phyloP scores from a whole-genome alignment of 768 basidiomycete genomes.

The Amanita exitialis region DNA sequence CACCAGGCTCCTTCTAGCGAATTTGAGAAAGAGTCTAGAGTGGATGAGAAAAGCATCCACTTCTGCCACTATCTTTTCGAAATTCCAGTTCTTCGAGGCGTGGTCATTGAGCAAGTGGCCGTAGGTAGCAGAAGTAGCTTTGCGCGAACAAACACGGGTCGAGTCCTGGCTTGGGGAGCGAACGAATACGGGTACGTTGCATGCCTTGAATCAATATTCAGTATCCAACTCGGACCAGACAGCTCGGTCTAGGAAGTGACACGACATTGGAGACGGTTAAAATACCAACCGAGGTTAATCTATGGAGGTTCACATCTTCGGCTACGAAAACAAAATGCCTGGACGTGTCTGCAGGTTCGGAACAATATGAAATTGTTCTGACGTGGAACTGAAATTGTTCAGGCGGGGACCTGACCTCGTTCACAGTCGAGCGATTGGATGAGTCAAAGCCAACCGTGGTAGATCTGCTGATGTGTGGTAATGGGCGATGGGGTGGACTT shows the following conservation, averaged over 20 bases:
- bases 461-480: constrained; percentile 66
- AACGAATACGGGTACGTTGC: constrained; percentile 69
- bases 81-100: constrained; percentile 58
- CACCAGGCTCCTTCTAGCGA: constrained; percentile 20
- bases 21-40: constrained; percentile 20
- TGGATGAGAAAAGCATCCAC: constrained; percentile 35
- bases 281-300: constrained; percentile 79
- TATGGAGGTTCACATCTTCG: constrained; percentile 45
- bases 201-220: background rate
- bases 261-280: constrained; percentile 57
- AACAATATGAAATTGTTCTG: background rate
- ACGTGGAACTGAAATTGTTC: background rate
- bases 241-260: constrained; percentile 68
- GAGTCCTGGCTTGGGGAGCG: constrained; percentile 83
- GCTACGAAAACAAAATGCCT: constrained; percentile 51
- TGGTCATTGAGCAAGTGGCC: constrained; percentile 58
- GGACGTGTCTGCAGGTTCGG: constrained; percentile 52
- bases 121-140: constrained; percentile 70
- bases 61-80: constrained; percentile 70
- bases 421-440: constrained; percentile 50
- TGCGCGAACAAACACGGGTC: constrained; percentile 52
- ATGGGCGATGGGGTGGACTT: constrained; percentile 76
- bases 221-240: constrained; percentile 30
- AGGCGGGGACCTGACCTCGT: constrained; percentile 75
- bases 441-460: constrained; percentile 16